phyloP scores from a whole-genome alignment of 345 rosid genomes.

The Rhodamnia rubescens region DNA sequence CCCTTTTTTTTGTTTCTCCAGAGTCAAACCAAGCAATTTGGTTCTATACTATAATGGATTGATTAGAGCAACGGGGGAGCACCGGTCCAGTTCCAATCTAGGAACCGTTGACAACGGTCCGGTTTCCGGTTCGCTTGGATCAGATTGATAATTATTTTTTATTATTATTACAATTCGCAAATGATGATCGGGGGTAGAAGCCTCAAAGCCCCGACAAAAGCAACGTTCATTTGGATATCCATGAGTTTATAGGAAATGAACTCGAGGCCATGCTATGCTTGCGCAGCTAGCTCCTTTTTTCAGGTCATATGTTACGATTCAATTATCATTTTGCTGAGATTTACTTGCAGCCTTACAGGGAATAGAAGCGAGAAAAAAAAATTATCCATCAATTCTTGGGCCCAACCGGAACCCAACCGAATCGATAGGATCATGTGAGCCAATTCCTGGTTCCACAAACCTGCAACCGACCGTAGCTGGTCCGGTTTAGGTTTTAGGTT shows the following conservation, averaged over 20 bases:
- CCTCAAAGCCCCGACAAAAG: background rate
- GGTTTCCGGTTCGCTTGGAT: fast-evolving
- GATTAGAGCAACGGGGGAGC: background rate
- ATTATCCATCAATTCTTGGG: no score
- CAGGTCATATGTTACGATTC: no score
- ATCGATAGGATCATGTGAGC: no score
- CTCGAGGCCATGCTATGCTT: background rate
- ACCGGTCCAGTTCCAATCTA: background rate
- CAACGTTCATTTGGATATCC: background rate
- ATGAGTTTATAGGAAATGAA: background rate
- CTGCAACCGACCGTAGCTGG: no score
- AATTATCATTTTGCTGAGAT: background rate
- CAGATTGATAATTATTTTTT: fast-evolving
- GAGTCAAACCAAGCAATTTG: background rate
- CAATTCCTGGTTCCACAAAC: background rate
- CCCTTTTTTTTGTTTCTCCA: background rate
- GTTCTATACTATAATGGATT: background rate
- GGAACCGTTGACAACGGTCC: fast-evolving
- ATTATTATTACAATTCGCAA: fast-evolving
- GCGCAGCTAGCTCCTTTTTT: background rate
- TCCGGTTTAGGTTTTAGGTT: no score
- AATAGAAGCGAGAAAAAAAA: no score
- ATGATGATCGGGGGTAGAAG: background rate
- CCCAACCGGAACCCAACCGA: no score
- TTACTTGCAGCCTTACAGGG: no score